Conservation (phyloP, 1,139 yeast genomes). For the Yamadazyma atlantica region DNA sequence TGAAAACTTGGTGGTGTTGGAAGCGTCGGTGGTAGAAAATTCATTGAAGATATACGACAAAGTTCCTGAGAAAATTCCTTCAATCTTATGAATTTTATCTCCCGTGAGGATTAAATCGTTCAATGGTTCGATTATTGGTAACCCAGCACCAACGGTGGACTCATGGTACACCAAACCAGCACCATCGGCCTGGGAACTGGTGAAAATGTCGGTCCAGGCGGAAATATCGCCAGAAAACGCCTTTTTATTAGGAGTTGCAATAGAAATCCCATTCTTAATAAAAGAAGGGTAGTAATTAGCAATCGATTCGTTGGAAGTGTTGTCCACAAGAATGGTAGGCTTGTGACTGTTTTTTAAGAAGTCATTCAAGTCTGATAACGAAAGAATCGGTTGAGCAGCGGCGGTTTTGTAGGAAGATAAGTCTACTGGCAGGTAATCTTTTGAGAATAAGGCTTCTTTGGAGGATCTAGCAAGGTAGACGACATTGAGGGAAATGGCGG, state of each 20-base stretch:
- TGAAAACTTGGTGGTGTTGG: conserved; percentile 68
- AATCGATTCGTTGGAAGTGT: conserved; percentile 79
- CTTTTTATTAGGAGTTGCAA: conserved; percentile 98
- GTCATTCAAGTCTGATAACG: conserved; percentile 56
- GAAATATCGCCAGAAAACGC: conserved; percentile 83
- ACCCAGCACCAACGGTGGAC: conserved; percentile 99
- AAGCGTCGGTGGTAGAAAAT: conserved; percentile 68
- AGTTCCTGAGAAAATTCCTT: conserved; percentile 96
- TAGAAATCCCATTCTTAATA: conserved; percentile 75
- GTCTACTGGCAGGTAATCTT: conserved; percentile 70
- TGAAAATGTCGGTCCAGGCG: conserved; percentile 76
- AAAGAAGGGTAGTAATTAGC: conserved; percentile 78
- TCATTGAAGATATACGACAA: conserved; percentile 95
- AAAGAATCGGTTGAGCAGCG: conserved; percentile 48
- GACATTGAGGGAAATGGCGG: conserved; percentile 65
- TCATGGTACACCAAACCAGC: conserved; percentile 93
- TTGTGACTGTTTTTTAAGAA: conserved; percentile 64
- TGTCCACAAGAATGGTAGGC: conserved; percentile 87
- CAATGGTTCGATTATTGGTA: conserved; percentile 87
- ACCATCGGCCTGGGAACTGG: conserved; percentile 45
- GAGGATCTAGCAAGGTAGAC: conserved; percentile 75
- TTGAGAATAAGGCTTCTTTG: conserved; percentile 62
- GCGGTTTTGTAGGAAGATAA: conserved; percentile 60
- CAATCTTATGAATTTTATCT: conserved; percentile 84
- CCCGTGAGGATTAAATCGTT: conserved; percentile 89